These are phyloP conservation scores for Capsicum baccatum DNA, from an alignment of 257 asterid species.

Conservation along the genomic window DNA sequence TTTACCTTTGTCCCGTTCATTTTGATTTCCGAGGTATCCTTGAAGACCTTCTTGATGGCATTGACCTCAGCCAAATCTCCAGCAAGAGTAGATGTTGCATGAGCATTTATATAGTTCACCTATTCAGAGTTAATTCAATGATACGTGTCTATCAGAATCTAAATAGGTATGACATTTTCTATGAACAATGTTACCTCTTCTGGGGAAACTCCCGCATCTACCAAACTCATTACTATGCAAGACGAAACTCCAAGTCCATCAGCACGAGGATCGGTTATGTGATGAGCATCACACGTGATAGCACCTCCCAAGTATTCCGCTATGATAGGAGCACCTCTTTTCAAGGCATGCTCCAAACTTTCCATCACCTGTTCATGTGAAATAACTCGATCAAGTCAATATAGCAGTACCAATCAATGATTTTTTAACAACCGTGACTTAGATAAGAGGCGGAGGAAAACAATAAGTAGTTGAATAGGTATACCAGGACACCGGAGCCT, in stretches of 20 bases:
- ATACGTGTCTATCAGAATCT: neutral
- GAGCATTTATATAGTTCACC: constrained; percentile 82
- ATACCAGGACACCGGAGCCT: constrained; percentile 79
- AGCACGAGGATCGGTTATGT: constrained; percentile 52
- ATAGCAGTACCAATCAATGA: neutral
- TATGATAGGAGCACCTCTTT: constrained; percentile 47
- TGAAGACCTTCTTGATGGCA: constrained; percentile 70
- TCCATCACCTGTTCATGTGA: constrained; percentile 41
- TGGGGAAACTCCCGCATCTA: constrained; percentile 59
- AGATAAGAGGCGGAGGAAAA: neutral
- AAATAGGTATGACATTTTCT: neutral
- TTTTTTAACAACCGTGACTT: neutral
- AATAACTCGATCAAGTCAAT: neutral
- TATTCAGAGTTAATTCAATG: constrained; percentile 26
- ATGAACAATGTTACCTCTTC: constrained; percentile 60
- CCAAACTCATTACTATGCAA: constrained; percentile 50
- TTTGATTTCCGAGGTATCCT: constrained; percentile 67
- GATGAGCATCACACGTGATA: constrained; percentile 50
- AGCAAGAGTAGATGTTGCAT: constrained; percentile 80
- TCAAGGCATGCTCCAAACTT: constrained; percentile 49
- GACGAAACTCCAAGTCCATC: constrained; percentile 57
- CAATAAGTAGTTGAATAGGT: neutral
- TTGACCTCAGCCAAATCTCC: constrained; percentile 80
- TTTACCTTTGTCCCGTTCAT: constrained; percentile 75
- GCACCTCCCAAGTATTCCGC: constrained; percentile 55